Base-by-base conservation (phyloP, 495 filamentous ascomycete genomes). In the Penicillium robsamsonii region DNA sequence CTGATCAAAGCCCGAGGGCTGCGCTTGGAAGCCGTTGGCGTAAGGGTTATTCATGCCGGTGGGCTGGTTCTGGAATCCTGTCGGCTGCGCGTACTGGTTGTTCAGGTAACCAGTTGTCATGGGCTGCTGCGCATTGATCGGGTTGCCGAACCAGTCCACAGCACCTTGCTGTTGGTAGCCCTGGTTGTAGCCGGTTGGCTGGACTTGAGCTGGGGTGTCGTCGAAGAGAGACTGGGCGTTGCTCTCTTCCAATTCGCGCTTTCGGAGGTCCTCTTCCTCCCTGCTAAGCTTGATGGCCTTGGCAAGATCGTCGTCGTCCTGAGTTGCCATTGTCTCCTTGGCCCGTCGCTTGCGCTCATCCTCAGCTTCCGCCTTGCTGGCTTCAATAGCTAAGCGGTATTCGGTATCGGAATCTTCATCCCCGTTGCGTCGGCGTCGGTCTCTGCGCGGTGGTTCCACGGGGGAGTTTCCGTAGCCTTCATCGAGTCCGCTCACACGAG, bases 91-190 rank as follows among this genome's bases (percentile, higher is more conserved):
- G 66, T 96, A 96, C 44, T 90, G 85, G 67, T 87, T 91, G 73
- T 88, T 88, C 60, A 96, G 75, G 68, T 86, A 97, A 18, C 92
- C 95, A 8, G 95, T 88, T 35, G 76, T 90, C 62, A 85, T 84
- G 49, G 92, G 87, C 47, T 86, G 81, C 64, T 90, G 86, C 61
- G 83, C 79, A 63, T 83, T 81, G 56, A 97, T 86, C 15, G 90
- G 91, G 73, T 99, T 99, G 25, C 93, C 95, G 56, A 91, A 92
- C 85, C 92, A 97, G 70, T 99, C 95, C 27, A 99, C 95, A 9
- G 90, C 89, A 53, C 84, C 84, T 64, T 96, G 92, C 72, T 99
- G 95, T 73, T 96, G 91, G 66, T 97, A 99, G 40, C 93, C 91
- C 72, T 96, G 92, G 70, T 97, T 97, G 75, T 87, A 91, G 4